Conservation (phyloP, 805 yeast species). For the Saturnispora ahearnii region DNA sequence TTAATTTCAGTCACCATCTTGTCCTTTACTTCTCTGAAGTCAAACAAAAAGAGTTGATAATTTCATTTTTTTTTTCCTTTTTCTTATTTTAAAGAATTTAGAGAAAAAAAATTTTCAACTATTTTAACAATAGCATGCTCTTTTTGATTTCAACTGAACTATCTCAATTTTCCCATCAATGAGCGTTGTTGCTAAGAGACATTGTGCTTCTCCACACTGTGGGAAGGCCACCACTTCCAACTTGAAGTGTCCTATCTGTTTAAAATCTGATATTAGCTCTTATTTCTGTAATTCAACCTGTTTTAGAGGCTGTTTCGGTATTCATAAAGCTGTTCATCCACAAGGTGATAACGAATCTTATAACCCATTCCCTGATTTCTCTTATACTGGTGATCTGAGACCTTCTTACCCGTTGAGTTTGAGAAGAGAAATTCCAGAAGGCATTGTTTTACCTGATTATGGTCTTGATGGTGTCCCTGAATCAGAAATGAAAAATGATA, state of each 20-base stretch:
- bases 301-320: constrained; percentile 60
- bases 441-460: constrained; percentile 73
- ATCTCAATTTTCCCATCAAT: constrained; percentile 77
- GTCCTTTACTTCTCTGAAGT: neutral
- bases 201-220: constrained; percentile 75
- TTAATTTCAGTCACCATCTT: constrained; percentile 31
- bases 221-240: constrained; percentile 69
- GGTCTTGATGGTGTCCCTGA: constrained; percentile 72
- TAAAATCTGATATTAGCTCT: constrained; percentile 55
- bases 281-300: constrained; percentile 80
- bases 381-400: constrained; percentile 64
- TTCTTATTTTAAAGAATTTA: neutral
- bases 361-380: constrained; percentile 79
- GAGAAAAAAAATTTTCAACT: neutral
- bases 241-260: constrained; percentile 86
- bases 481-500: constrained; percentile 64
- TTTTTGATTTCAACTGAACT: constrained; percentile 67
- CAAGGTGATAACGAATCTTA: constrained; percentile 52
- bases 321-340: constrained; percentile 69
- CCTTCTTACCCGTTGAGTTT: constrained; percentile 78
- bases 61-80: neutral
- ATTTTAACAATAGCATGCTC: constrained; percentile 44
- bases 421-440: constrained; percentile 60
- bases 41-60: neutral
- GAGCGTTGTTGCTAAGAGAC: neutral